Evolutionary conservation across 352 stramenopile species (phyloP), one percentile per base, ranked within the genome.

Genomic region (Pythium scleroteichum): DNA sequence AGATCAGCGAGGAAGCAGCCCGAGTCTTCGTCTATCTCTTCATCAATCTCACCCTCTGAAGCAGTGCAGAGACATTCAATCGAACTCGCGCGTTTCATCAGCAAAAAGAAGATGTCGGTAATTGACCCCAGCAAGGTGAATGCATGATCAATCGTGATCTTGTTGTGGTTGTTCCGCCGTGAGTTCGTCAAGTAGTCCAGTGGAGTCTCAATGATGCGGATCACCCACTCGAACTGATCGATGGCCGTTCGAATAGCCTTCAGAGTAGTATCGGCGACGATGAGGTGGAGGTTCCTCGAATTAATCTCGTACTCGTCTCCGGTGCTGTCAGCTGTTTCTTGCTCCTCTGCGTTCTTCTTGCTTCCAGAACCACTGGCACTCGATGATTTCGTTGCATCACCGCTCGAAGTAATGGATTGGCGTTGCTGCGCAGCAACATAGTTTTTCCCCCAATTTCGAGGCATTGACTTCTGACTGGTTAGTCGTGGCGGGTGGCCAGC

Each of bases 401-500:
- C 8, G 0, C 56, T 66, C 22, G 45, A 17, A 32, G 39, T 76
- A 4, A 68, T 29, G 8, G 63, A 76, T 17, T 59, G 29, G 2
- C 53, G 46, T n/a, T 46, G 47, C 33, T 63, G 61, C 6, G 70
- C 59, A 2, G 61, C 66, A 3, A 62, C 47, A 41, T 85, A 75
- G 22, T 78, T 76, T 44, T 92, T 92, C 10, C 71, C 80, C 82
- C 82, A 90, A 32, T 81, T 88, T 4, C 80, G 76, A 12, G 82
- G 82, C 27, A 90, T 64, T 2, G 82, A 83, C 20, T 75, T 75
- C 17, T 77, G 72, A 2, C 48, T 56, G 10, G 64, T 53, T 0
- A 55, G 47, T 12, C 72, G 57, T 32, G 62, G 49, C 3, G 46
- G 26, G 23, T 2, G 14, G 22, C 23, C 29, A 13, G 62, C 9